These are phyloP conservation scores for Fusarium anguioides DNA, from an alignment of 2,329 filamentous ascomycete species.

Conservation along the genomic window DNA sequence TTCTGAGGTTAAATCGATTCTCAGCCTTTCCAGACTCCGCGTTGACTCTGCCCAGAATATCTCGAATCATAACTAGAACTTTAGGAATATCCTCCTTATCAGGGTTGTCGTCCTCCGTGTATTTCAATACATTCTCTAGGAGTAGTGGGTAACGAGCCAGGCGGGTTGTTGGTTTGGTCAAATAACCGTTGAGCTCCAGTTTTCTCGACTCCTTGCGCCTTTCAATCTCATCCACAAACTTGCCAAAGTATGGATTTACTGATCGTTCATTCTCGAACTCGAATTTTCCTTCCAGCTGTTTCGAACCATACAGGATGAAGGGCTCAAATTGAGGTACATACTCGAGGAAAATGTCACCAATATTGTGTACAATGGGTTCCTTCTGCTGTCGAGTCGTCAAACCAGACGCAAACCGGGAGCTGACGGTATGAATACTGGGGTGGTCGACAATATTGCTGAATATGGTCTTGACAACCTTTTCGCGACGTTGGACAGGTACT, in stretches of 20 bases:
- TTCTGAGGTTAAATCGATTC: conserved; percentile 95
- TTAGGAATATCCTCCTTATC: conserved; percentile 94
- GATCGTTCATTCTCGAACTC: conserved; percentile 97
- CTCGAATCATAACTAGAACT: conserved; percentile 86
- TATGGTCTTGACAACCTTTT: conserved; percentile 92
- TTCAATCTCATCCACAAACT: conserved; percentile 97
- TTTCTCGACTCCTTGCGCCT: conserved; percentile 96
- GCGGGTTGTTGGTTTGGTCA: conserved; percentile 97
- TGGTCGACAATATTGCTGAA: conserved; percentile 94
- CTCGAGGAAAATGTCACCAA: conserved; percentile 95
- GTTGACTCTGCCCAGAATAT: conserved; percentile 89
- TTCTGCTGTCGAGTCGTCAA: conserved; percentile 92
- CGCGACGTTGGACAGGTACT: conserved; percentile 86
- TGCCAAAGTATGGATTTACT: conserved; percentile 83
- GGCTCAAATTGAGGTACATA: conserved; percentile 93
- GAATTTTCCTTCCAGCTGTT: conserved; percentile 95
- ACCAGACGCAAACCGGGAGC: conserved; percentile 86
- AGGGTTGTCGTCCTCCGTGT: conserved; percentile 87
- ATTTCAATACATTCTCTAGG: conserved; percentile 90
- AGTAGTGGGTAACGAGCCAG: conserved; percentile 93
- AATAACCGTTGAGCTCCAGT: conserved; percentile 94
- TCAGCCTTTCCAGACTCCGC: conserved; percentile 96
- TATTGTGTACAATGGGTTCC: conserved; percentile 84
- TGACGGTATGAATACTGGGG: conserved; percentile 85
- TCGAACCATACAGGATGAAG: conserved; percentile 96